phyloP scores from a whole-genome alignment of 1,284 basidiomycete species.

The Ustilago hordei region DNA sequence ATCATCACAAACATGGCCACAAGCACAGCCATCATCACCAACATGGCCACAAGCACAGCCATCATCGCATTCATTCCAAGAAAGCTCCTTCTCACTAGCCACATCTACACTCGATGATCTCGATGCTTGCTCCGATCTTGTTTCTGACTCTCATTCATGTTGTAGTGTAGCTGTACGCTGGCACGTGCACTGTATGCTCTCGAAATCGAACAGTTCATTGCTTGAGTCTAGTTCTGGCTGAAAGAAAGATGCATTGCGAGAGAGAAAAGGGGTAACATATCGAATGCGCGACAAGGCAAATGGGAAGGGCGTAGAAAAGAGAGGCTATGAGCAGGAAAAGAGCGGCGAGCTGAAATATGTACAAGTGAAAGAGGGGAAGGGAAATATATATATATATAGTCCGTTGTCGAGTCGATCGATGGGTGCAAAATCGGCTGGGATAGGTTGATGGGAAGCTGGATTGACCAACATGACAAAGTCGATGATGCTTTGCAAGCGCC shows the following conservation, averaged over 20 bases:
- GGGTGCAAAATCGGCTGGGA: neutral
- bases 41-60: neutral
- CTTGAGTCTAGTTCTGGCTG: neutral
- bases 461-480: neutral
- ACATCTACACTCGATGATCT: neutral
- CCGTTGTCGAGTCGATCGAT: constrained; percentile 2
- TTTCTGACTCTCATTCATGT: neutral
- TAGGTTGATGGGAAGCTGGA: neutral
- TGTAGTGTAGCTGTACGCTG: constrained; percentile 9
- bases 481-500: too few relatives aligned
- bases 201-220: neutral
- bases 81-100: neutral
- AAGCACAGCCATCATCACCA: constrained; percentile 8
- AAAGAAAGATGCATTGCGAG: constrained; percentile 29
- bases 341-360: constrained; percentile 1
- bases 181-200: neutral
- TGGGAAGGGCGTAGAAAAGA: neutral
- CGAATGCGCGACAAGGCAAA: neutral
- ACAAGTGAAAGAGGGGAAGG: constrained; percentile 17
- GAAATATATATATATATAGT: constrained; percentile 17
- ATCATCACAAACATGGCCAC: neutral
- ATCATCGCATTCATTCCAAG: neutral
- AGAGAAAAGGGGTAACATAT: constrained; percentile 2
- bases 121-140: neutral
- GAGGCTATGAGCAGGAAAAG: neutral